These are phyloP conservation scores for Cercospora nicotianae DNA, from an alignment of 2,329 filamentous ascomycete species.

Conservation along the genomic window DNA sequence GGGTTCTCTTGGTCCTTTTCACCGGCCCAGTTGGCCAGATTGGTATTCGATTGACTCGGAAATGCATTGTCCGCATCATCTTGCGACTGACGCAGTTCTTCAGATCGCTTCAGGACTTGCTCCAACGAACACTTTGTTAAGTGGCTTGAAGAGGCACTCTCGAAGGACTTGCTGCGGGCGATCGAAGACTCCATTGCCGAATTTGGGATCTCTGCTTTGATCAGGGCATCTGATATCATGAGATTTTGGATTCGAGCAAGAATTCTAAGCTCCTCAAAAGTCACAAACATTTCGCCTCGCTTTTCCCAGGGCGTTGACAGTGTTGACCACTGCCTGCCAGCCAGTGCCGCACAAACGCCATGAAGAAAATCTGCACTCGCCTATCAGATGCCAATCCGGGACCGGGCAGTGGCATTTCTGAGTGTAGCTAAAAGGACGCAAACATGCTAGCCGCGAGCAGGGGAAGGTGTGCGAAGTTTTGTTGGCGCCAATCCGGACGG, in stretches of 20 bases:
- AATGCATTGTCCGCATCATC: constrained; percentile 13
- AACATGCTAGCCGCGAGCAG: not conserved
- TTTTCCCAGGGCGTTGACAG: not conserved
- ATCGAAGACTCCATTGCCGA: not conserved
- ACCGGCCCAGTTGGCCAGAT: constrained; percentile 11
- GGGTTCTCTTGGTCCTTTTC: constrained; percentile 15
- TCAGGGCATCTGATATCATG: not conserved
- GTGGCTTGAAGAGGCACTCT: not conserved
- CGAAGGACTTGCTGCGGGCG: not conserved
- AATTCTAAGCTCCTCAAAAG: not conserved
- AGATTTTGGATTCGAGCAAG: no score
- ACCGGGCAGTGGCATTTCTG: not conserved
- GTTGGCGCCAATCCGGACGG: not conserved
- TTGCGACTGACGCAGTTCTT: not conserved
- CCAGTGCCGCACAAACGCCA: not conserved
- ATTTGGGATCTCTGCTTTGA: not conserved
- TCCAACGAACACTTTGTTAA: not conserved
- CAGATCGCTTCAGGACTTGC: not conserved
- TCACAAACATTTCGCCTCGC: not conserved
- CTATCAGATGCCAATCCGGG: not conserved
- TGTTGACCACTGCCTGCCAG: not conserved
- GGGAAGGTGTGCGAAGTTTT: not conserved
- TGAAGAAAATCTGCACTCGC: not conserved
- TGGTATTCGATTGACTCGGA: not conserved
- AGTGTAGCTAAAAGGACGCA: not conserved